Conservation (phyloP, 495 filamentous ascomycete genomes). For the Aspergillus ellipticus region DNA sequence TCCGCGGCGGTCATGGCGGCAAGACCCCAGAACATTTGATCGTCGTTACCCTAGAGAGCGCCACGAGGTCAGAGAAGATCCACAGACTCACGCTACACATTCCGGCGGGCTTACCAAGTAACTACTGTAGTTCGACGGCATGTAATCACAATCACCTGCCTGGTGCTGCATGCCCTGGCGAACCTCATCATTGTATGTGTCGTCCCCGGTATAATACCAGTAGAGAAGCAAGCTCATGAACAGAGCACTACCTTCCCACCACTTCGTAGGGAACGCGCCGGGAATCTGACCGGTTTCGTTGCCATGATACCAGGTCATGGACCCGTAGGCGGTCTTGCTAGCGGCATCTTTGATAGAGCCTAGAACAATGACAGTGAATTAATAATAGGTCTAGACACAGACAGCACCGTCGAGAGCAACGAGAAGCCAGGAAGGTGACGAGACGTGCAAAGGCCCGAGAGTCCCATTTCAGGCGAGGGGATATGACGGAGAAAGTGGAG, state of each 20-base stretch:
- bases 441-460: neutral
- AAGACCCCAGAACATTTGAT: conserved; percentile 56
- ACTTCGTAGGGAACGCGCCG: conserved; percentile 55
- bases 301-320: conserved; percentile 68
- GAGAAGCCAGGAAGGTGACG: neutral
- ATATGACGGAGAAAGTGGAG: neutral
- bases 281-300: conserved; percentile 59
- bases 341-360: conserved; percentile 65
- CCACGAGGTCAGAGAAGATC: neutral
- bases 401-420: too few relatives aligned
- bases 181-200: conserved; percentile 48
- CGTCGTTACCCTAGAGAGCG: conserved; percentile 48
- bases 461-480: neutral
- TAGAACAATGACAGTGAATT: conserved; percentile 21
- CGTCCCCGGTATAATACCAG: conserved; percentile 55
- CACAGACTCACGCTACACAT: neutral
- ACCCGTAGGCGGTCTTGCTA: conserved; percentile 53
- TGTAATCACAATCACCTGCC: conserved; percentile 46
- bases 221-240: conserved; percentile 50
- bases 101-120: conserved; percentile 26
- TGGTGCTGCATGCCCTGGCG: conserved; percentile 50
- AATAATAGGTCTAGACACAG: neutral
- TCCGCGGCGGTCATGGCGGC: conserved; percentile 56
- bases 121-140: conserved; percentile 40
- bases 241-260: conserved; percentile 78